Percentiles rank a stretch among this genome's conserved stretches.
phyloP scores from a whole-genome alignment of 371 early-diverging fungal species.

The Saksenaea vasiformis region DNA sequence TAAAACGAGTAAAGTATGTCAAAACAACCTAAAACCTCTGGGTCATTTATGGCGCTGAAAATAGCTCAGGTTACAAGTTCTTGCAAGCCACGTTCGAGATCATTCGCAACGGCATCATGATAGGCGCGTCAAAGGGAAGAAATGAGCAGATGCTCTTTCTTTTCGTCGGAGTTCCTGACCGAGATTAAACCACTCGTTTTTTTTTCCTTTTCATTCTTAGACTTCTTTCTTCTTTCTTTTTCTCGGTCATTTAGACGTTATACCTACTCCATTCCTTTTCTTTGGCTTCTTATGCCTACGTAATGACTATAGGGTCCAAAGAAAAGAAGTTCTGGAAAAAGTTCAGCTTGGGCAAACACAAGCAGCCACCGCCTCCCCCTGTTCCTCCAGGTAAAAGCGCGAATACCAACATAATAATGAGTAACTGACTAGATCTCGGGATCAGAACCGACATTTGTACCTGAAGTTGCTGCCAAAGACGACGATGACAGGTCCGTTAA shows the following conservation, averaged over 20 bases:
- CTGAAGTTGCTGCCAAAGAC: not conserved
- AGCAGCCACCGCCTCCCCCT: not conserved
- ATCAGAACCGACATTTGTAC: not conserved
- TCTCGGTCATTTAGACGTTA: not conserved
- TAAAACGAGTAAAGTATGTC: no score
- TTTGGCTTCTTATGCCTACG: slow-evolving; percentile 6
- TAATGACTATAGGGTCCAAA: slow-evolving; percentile 4
- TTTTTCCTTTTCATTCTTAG: not conserved
- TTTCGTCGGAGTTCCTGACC: slow-evolving; percentile 4
- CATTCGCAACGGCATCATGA: not conserved
- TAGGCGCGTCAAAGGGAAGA: not conserved
- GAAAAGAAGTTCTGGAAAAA: slow-evolving; percentile 7
- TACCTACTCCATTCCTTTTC: not conserved
- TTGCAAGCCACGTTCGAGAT: not conserved
- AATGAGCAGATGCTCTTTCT: not conserved
- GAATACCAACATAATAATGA: not conserved
- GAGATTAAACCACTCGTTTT: slow-evolving; percentile 4
- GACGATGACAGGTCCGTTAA: slow-evolving; percentile 4
- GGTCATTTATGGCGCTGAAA: no score
- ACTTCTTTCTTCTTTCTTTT: not conserved
- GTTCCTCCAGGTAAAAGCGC: not conserved
- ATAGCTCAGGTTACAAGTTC: no score
- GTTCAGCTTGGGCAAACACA: slow-evolving; percentile 4
- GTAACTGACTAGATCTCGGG: not conserved
- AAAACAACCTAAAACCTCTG: no score